Base-by-base conservation (phyloP, 225 moss, liverwort and hornwort species). In the Sphagnum tenellum region DNA sequence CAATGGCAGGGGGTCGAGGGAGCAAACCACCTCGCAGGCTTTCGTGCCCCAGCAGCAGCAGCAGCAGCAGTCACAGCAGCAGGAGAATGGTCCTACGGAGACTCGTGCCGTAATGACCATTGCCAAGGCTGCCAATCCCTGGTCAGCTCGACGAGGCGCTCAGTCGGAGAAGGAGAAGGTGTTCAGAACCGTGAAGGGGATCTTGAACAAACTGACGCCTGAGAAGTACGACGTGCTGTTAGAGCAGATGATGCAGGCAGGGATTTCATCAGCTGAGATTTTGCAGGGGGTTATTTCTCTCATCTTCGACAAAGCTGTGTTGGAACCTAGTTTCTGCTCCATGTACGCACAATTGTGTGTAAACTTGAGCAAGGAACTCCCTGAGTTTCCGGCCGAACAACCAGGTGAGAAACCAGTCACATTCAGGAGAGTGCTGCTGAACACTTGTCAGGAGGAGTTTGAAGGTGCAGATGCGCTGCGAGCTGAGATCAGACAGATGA, bases 161-260 rank as follows among this genome's bases (percentile, higher is more conserved):
- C 79, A 79, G 68, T 63, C 83, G 12, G 83, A 83, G 53, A 83
- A 83, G 79, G 83, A 83, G 53, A 79, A 83, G 74, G 71, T 74
- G 4, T 67, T 64, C 65, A 76, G 79, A 70, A 72, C 71, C 29
- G 83, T 83, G 12, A 83, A 83, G 67, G 83, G 83, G 47, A 79
- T 83, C 53, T 56, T 83, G 73, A 83, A 83, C 62, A 83, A 83
- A 64, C 73, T 83, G 55, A 83, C 83, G 3, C 83, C 83, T 29
- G 83, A 83, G 54, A 83, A 83, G 71, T 83, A 79, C 64, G 63
- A 71, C 2, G 67, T 76, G 12, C 73, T 83, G 29, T 56, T 72
- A 65, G 74, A 74, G 72, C 83, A 83, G 79, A 79, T 83, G 65
- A 66, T 75, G 6, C 63, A 74, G 57, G 67, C 83, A 5, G 83